A percentile compares a stretch with the other conserved stretches of the same genome.
Conservation (phyloP, 805 yeast species). For the Starmerella bombi region DNA sequence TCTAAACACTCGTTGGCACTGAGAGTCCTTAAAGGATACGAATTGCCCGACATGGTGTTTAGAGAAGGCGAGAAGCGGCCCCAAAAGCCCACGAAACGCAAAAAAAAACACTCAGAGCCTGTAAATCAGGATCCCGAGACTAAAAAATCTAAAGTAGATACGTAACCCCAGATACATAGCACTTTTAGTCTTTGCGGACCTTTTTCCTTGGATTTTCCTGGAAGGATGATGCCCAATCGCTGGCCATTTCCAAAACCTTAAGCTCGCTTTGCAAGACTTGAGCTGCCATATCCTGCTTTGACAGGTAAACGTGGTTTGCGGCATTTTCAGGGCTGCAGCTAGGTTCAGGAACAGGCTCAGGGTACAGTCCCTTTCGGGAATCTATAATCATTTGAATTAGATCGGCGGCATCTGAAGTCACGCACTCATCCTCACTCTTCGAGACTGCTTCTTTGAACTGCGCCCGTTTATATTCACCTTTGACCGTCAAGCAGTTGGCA, state of each 20-base stretch:
- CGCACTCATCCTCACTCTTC: constrained; percentile 11
- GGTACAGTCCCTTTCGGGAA: constrained; percentile 6
- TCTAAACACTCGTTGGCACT: constrained; percentile 47
- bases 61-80: constrained; percentile 71
- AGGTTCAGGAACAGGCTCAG: neutral
- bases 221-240: constrained; percentile 17
- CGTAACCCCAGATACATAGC: neutral
- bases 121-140: constrained; percentile 18
- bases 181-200: neutral
- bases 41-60: constrained; percentile 75
- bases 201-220: neutral
- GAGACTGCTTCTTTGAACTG: constrained; percentile 2
- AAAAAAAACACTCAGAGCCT: constrained; percentile 23
- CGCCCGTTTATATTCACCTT: constrained; percentile 6
- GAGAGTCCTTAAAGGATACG: constrained; percentile 57
- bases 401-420: constrained; percentile 10
- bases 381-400: constrained; percentile 12
- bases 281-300: constrained; percentile 18
- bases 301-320: constrained; percentile 8
- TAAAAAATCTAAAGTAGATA: constrained; percentile 7
- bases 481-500: constrained; percentile 8
- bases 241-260: constrained; percentile 20
- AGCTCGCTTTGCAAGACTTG: constrained; percentile 24
- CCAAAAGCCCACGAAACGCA: constrained; percentile 41
- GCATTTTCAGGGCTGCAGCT: constrained; percentile 1